Evolutionary conservation across 441 rosid genomes (phyloP), one percentile per base, ranked within the genome.

Genomic region (Adansonia gregorii): DNA sequence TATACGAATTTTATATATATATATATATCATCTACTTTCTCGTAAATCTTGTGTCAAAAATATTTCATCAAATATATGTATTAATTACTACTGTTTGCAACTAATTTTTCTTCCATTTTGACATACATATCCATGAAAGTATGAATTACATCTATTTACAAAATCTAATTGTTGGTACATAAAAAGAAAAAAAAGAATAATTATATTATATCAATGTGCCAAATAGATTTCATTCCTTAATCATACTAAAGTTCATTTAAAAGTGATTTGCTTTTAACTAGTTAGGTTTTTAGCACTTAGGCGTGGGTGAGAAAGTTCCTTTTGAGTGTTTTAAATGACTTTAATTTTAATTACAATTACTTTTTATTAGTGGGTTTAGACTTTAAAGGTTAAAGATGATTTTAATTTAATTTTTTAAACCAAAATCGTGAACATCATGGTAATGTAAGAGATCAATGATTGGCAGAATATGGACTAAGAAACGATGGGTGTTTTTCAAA

Each of bases 281-380:
- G 35, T 20, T 31, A 31, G 35, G 35, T 27, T 1, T 4, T 1
- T 63, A 15, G 67, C n/a, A 27, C 39, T 15, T 49, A 51, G 22
- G 11, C 41, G 9, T 24, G 41, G 14, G 22, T 8, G 73, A 2
- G 27, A 52, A 15, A 52, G 15, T 27, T 71, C 24, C 27, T 14
- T 71, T 52, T 31, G 8, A 27, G 46, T 70, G 19, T 52, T 31
- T 49, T 1, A 24, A 70, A 31, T 70, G 22, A 4, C 22, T 24
- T 48, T 48, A 1, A 6, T 22, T 20, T 48, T 24, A 4, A 49
- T 27, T 51, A n/a, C 51, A 15, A n/a, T 52, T 52, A 52, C 15
- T 31, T 52, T 61, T 52, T 31, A 52, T 31, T 1, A 52, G 60
- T 71, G 74, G 74, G 46, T 71, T 51, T 52, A 27, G 61, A 70